Evolutionary conservation across 73 alveolate species (phyloP), one percentile per base, ranked within the genome.

Genomic region (Tetrahymena malaccensis): DNA sequence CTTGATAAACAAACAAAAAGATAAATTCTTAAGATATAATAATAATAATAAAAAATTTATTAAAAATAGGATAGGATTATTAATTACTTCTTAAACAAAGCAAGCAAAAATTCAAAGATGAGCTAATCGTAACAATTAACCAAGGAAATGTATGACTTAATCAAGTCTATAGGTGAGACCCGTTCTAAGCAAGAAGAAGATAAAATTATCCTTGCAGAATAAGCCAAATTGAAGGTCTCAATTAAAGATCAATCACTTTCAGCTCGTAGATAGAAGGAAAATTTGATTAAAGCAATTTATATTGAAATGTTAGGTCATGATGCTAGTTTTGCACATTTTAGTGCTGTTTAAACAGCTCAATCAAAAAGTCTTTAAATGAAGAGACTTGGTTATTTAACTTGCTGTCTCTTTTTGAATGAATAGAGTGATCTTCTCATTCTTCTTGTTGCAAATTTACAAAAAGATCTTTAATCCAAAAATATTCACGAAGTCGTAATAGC

Each of bases 221-320:
- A 98, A 85, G 98, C 98, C 40, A 96, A 97, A 9, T 96, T 99
- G 96, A 99, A 99, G 97, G 96, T 96, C 44, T 97, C 97, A 95
- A 97, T 99, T 96, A 96, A 94, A 31, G 99, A 99, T 95, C 97
- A 99, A 94, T 98, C 98, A 44, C 95, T 99, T 33, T 93, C 99
- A 37, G 99, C 99, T 55, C 99, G 97, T 96, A 98, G 98, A 94
- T 96, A 98, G 98, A 97, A 98, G 96, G 99, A 99, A 97, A 97
- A 96, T 94, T 95, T 99, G 96, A 98, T 99, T 27, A 97, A 99
- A 43, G 99, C 99, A 17, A 98, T 99, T 40, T 99, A 99, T 95
- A 98, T 99, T 22, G 99, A 99, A 96, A 99, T 99, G 99, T 97
- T 99, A 34, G 99, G 97, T 22, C 99, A 99, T 94, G 99, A 99